Evolutionary conservation across 345 rosid genomes (phyloP), one percentile per base, ranked within the genome.

Genomic region (Carallia brachiata): DNA sequence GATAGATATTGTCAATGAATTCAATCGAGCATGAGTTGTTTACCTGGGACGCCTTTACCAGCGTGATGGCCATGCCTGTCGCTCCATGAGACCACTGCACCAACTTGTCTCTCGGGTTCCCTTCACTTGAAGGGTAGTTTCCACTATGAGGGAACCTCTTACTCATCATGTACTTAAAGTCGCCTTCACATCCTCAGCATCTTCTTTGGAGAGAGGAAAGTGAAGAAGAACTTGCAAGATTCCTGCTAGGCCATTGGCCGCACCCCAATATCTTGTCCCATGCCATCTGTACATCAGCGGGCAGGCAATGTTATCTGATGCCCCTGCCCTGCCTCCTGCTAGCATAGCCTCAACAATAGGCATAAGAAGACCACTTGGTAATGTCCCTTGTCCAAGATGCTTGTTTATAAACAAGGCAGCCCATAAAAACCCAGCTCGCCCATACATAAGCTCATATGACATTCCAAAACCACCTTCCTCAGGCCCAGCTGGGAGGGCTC

Each of bases 51-150:
- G 98, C 96, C 82, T 86, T 94, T 77, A 88, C 78, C 37, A 94
- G 81, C 7, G 95, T 88, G 61, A 91, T 84, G 36, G 88, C 88
- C 87, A 91, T 82, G 37, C 89, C 78, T 0, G 93, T 85, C 54
- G 98, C 96, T 36, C 98, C 97, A 55, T 90, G 93, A 62, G 95
- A 84, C 97, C 97, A 94, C 65, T 87, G 97, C 61, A 94, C 97
- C 62, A 94, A 78, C 76, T 83, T 87, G 77, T 94, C 93, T 67
- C 98, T 86, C 2, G 83, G 88, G 70, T 94, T 94, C 52, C 98
- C 96, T 85, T 91, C 96, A 19, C 96, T 89, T 6, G 90, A 88
- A 0, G 93, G 97, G 77, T 94, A 94, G 56, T 94, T 89, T 7
- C 97, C 95, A 48, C 98, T 94, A 23, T 72, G 88, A 0, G 84